phyloP scores from a whole-genome alignment of 257 asterid species.

The Henckelia pumila region DNA sequence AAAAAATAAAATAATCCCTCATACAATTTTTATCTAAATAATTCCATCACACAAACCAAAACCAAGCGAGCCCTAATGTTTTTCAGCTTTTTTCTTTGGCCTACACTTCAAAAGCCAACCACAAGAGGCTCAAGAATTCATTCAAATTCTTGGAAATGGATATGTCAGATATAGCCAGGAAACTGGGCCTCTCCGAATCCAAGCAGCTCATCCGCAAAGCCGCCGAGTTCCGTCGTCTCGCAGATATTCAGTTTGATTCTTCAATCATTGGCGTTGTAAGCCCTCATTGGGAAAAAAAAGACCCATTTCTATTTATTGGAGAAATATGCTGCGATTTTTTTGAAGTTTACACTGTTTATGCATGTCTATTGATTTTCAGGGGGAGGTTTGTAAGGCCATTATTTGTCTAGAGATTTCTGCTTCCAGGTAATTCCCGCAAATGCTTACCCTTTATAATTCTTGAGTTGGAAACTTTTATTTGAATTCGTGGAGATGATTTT shows the following conservation, averaged over 20 bases:
- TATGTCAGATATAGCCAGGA: constrained; percentile 58
- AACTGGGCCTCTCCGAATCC: constrained; percentile 59
- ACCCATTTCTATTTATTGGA: constrained; percentile 1
- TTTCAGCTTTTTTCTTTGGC: neutral
- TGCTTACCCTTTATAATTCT: neutral
- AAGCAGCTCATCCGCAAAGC: constrained; percentile 69
- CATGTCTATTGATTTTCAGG: constrained; percentile 37
- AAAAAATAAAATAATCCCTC: too few relatives aligned
- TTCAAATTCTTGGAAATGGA: constrained; percentile 44
- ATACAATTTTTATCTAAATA: too few relatives aligned
- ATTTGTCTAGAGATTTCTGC: constrained; percentile 91
- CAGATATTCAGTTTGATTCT: constrained; percentile 84
- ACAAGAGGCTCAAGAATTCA: neutral
- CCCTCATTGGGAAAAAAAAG: neutral
- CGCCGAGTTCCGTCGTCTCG: constrained; percentile 92
- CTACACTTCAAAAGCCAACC: neutral
- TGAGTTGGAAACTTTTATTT: neutral
- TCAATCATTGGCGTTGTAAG: constrained; percentile 84
- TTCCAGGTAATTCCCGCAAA: constrained; percentile 38
- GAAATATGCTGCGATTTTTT: neutral
- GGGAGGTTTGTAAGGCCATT: constrained; percentile 95
- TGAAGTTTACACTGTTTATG: constrained; percentile 2
- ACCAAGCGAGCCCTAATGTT: too few relatives aligned
- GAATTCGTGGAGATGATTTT: constrained; percentile 2
- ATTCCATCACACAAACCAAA: too few relatives aligned